Evolutionary conservation across 495 filamentous ascomycete genomes (phyloP).

Genomic region (Neurospora cerealis): DNA sequence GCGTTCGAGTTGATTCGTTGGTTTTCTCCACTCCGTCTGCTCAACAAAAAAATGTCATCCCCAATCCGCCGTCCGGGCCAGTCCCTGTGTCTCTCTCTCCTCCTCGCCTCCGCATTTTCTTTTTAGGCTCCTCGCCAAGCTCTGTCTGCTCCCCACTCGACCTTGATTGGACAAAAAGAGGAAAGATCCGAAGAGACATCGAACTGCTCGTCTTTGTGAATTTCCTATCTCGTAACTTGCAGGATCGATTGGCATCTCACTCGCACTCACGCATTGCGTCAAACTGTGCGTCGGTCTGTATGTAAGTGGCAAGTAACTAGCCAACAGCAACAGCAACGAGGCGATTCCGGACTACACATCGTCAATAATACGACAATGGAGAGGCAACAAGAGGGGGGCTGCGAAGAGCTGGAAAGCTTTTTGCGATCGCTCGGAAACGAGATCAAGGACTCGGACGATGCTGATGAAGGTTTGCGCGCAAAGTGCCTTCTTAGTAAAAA

Average conservation of each 20-base stretch:
- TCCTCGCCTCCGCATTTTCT: constrained; percentile 7
- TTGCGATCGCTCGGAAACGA: constrained; percentile 4
- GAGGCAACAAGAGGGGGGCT: background rate
- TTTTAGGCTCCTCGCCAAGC: background rate
- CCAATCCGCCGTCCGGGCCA: background rate
- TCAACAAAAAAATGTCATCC: background rate
- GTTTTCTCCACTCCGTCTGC: background rate
- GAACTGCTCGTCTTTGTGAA: background rate
- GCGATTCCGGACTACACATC: background rate
- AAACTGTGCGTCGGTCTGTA: background rate
- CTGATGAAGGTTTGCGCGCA: constrained; percentile 7
- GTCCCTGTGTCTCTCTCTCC: background rate
- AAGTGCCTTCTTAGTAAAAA: background rate
- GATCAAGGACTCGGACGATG: constrained; percentile 3
- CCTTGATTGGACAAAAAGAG: background rate
- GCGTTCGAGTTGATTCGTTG: background rate
- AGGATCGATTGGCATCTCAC: background rate
- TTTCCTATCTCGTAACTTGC: background rate
- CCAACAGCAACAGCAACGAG: background rate
- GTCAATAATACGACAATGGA: background rate
- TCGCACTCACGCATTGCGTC: background rate
- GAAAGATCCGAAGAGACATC: background rate
- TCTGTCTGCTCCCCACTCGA: background rate
- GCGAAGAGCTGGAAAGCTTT: constrained; percentile 8
- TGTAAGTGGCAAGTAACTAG: background rate